Base-by-base conservation (phyloP, 345 rosid genomes). In the Eucalyptus sideroxylon region DNA sequence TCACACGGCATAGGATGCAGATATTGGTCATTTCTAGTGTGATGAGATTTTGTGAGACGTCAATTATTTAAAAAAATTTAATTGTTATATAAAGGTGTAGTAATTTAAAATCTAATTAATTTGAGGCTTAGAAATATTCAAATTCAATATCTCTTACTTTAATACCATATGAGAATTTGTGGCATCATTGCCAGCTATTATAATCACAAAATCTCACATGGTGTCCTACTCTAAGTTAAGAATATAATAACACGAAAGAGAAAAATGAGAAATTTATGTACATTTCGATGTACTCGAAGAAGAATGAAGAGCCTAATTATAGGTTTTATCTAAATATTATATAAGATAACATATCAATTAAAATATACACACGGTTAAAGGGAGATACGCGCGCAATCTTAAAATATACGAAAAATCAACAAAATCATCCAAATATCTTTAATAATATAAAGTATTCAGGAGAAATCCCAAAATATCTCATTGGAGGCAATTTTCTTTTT, bases 211-310 rank as follows among this genome's bases (percentile, higher is more conserved):
- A 53, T 53, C 59, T 53, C 59, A 21, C 10, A 21, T 21, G 11
- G 4, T 8, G 2, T 4, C 26, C 0, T 8, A 5, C 26, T 53
- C 11, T 53, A 1, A 23, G 6, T 56, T 56, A 24, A 56, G 1
- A 56, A 56, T 56, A 56, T 56, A 24, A 56, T 56, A 56, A 56
- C 13, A 24, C 0, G 3, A 10, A 21, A 55, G 59, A 56, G 30
- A 56, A 24, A 56, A 56, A 24, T 56, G 30, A 24, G 1, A 24
- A 56, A 56, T 24, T 9, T 56, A 21, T 9, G 12, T 55, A 56
- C 12, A 23, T 56, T 56, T 56, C 0, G 3, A 56, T 56, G 10
- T 56, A 56, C 62, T 23, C 1, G 0, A 24, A 56, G 62, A 24
- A 24, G 30, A 24, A 24, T 24, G 62, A 56, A 56, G 13, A 24